phyloP scores from a whole-genome alignment of 139 green algal genomes.

The Pycnococcus provasolii region DNA sequence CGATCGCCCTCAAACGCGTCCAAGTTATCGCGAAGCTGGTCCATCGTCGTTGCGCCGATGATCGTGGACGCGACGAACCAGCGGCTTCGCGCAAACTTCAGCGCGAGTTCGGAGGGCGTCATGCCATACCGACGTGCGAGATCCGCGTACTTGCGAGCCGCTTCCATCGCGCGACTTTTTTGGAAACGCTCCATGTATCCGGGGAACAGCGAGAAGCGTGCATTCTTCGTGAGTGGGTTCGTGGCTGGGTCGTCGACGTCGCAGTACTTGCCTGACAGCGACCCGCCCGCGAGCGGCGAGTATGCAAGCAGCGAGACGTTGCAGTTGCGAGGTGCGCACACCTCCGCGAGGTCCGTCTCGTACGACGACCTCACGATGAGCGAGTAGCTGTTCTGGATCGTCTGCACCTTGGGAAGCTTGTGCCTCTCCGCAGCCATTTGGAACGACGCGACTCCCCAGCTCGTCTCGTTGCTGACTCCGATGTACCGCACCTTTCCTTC shows the following conservation, averaged over 20 bases:
- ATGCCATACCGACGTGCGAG: conserved; percentile 21
- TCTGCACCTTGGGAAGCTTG: conserved; percentile 58
- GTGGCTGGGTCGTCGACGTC: conserved; percentile 16
- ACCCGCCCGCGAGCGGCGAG: conserved; percentile 47
- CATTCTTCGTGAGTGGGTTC: neutral
- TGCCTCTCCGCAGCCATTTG: conserved; percentile 22
- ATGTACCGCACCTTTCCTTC: conserved; percentile 79
- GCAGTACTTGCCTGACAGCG: conserved; percentile 34
- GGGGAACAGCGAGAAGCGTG: conserved; percentile 25
- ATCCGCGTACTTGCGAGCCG: conserved; percentile 18
- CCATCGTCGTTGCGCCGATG: conserved; percentile 78
- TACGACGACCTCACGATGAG: conserved; percentile 51
- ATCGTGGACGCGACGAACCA: conserved; percentile 66
- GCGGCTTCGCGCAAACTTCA: conserved; percentile 61
- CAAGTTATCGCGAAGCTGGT: conserved; percentile 66
- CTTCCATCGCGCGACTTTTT: neutral
- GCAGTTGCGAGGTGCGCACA: conserved; percentile 30
- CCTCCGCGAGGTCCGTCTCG: conserved; percentile 78
- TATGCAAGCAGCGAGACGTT: conserved; percentile 83
- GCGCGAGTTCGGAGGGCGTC: conserved; percentile 32
- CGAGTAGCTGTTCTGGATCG: conserved; percentile 66
- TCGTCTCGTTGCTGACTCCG: conserved; percentile 82
- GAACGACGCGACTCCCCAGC: conserved; percentile 69
- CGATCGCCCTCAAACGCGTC: conserved; percentile 16
- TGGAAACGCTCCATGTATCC: conserved; percentile 25